Evolutionary conservation across 139 green algal species (phyloP), one percentile per base, ranked within the genome.

Genomic region (Bryopsis sp.): DNA sequence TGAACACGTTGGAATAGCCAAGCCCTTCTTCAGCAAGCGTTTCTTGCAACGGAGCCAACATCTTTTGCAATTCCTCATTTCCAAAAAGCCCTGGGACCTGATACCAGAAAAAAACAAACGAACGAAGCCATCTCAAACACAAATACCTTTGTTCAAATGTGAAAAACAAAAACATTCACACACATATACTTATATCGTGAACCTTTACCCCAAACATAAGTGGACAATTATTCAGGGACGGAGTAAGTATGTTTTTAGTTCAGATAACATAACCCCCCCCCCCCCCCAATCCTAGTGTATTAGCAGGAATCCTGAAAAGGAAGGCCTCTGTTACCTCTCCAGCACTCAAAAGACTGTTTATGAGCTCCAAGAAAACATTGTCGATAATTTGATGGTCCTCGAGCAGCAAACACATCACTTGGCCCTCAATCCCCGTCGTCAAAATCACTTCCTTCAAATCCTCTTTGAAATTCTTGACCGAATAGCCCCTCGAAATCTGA

Each of bases 81-180:
- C 73, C 76, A 71, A 90, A 90, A 34, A 93, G 79, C 2, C 88
- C 88, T 35, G 84, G 83, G 29, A 93, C 75, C 76, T 94, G 54
- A 54, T 26, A 54, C 19, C 43, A 54, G 43, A 19, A 54, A 54
- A 54, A 11, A 54, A 54, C 43, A 54, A 54, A 19, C 43, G 19
- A 54, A 19, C 43, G 43, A 11, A 54, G 11, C 43, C 11, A 54
- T 19, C 11, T 11, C 15, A 54, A 19, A n/a, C n/a, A n/a, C n/a
- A n/a, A n/a, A n/a, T n/a, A n/a, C n/a, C n/a, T n/a, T n/a, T n/a
- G n/a, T n/a, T n/a, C n/a, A n/a, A n/a, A n/a, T n/a, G n/a, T n/a
- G n/a, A n/a, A n/a, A n/a, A n/a, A n/a, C n/a, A n/a, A n/a, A n/a
- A n/a, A n/a, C n/a, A n/a, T n/a, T n/a, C n/a, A n/a, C n/a, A n/a